Percentiles rank a stretch among this genome's conserved stretches.
phyloP scores from a whole-genome alignment of 371 early-diverging fungal species.

The Mycotypha africana region DNA sequence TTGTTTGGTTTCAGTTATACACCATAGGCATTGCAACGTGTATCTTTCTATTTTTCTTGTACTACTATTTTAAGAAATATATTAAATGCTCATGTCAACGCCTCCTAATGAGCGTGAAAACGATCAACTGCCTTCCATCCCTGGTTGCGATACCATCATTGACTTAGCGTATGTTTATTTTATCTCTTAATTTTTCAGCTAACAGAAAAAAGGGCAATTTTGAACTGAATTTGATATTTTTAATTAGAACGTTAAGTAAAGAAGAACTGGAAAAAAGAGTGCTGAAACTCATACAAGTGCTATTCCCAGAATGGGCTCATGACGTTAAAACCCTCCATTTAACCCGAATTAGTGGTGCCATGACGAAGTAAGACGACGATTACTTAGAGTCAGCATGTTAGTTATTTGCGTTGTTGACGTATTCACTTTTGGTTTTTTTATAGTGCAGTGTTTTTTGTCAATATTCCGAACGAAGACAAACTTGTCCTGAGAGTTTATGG shows the following conservation, averaged over 20 bases:
- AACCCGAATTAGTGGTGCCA: slow-evolving; percentile 67
- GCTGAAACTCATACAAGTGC: slow-evolving; percentile 12
- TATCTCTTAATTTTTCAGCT: neutral
- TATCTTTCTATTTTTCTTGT: too few relatives aligned
- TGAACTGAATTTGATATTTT: neutral
- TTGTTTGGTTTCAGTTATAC: too few relatives aligned
- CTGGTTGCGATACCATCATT: slow-evolving; percentile 19
- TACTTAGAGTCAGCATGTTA: neutral
- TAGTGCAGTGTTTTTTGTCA: slow-evolving; percentile 70
- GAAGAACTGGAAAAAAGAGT: slow-evolving; percentile 13
- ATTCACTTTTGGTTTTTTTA: neutral
- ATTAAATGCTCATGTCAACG: too few relatives aligned
- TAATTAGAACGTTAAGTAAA: slow-evolving; percentile 16
- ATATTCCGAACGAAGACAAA: slow-evolving; percentile 35
- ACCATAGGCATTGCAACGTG: too few relatives aligned
- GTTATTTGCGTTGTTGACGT: neutral
- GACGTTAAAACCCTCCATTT: slow-evolving; percentile 35
- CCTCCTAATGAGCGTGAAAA: too few relatives aligned
- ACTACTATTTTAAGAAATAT: too few relatives aligned
- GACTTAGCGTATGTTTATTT: slow-evolving; percentile 13
- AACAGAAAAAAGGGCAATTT: neutral
- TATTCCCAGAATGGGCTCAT: slow-evolving; percentile 43
- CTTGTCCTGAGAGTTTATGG: slow-evolving; percentile 77
- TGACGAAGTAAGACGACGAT: slow-evolving; percentile 57
- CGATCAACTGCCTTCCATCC: slow-evolving; percentile 8